Evolutionary conservation across 2,329 filamentous ascomycete species (phyloP).

Genomic region (Exophiala spinifera): DNA sequence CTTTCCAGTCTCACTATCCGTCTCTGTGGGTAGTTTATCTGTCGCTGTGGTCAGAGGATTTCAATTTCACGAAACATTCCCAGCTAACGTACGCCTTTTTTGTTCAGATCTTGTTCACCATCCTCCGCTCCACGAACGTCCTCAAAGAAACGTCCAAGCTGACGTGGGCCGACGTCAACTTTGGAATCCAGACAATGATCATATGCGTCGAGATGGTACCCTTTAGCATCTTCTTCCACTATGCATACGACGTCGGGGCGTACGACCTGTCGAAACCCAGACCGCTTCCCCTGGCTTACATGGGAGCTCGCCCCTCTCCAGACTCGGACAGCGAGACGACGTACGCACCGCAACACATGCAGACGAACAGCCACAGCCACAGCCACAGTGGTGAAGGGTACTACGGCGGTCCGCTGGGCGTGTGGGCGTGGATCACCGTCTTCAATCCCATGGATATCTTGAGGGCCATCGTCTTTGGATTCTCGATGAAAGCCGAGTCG

Average conservation of each 20-base stretch:
- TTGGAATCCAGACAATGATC: constrained; percentile 33
- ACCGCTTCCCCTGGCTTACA: constrained; percentile 5
- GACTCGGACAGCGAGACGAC: background rate
- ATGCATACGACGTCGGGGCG: constrained; percentile 31
- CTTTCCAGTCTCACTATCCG: too few species aligned
- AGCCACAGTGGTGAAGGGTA: constrained; percentile 3
- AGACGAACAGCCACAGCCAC: background rate
- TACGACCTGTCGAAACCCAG: constrained; percentile 23
- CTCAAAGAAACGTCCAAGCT: constrained; percentile 29
- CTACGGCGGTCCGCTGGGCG: constrained; percentile 12
- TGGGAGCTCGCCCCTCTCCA: background rate
- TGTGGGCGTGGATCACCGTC: constrained; percentile 6
- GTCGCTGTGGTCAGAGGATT: background rate
- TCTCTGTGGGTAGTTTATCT: too few species aligned
- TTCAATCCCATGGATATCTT: constrained; percentile 16
- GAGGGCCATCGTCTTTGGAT: constrained; percentile 13
- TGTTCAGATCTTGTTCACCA: constrained; percentile 31
- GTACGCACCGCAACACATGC: background rate
- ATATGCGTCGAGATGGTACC: constrained; percentile 35
- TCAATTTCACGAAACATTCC: too few species aligned
- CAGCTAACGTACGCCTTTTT: background rate
- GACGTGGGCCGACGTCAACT: constrained; percentile 33
- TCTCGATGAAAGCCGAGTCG: constrained; percentile 11
- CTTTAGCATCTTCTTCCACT: constrained; percentile 34
- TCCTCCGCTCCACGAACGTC: constrained; percentile 8